Base-by-base conservation (phyloP, 441 rosid genomes). In the Croton laevigatus region DNA sequence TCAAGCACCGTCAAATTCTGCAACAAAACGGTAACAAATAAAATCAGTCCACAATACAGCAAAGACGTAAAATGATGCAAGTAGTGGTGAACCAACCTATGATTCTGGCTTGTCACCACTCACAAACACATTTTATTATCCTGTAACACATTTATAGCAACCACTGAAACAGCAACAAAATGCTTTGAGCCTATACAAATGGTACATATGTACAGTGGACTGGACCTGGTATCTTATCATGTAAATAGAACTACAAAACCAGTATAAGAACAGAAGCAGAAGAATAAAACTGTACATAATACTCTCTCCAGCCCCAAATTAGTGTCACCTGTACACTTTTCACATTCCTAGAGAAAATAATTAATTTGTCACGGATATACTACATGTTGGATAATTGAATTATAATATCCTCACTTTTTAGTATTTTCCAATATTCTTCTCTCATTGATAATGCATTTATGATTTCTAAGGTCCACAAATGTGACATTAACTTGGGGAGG, bases 1-100 rank as follows among this genome's bases (percentile, higher is more conserved):
- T 96, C 99, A 60, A 88, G 85, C 38, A 80, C 69, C 61, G 97
- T 96, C 81, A 88, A 74, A 48, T 84, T 74, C 99, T 96, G 83
- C 76, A 81, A 67, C n/a, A 76, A 66, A 54, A 63, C 32, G 32
- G 8, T 48, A 22, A 10, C 17, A 16, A 73, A 65, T 17, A 60
- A 73, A 48, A 62, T 27, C 60, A 34, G 54, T 42, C 51, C 44
- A 17, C 23, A 27, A 32, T 19, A 19, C 7, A 36, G 16, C 40
- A 51, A 52, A 57, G 14, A 58, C 22, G 22, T 20, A 27, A 38
- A 4, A 13, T 49, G 48, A 69, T 23, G 45, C 12, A 2, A 17
- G 12, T 36, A 23, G 34, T 22, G 32, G n/a, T 32, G 46, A 44
- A 46, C 20, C 17, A 64, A 32, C 55, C 46, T 20, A 53, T 2